Conservation (phyloP, 2,329 filamentous ascomycete genomes). For the Elsinoe australis region DNA sequence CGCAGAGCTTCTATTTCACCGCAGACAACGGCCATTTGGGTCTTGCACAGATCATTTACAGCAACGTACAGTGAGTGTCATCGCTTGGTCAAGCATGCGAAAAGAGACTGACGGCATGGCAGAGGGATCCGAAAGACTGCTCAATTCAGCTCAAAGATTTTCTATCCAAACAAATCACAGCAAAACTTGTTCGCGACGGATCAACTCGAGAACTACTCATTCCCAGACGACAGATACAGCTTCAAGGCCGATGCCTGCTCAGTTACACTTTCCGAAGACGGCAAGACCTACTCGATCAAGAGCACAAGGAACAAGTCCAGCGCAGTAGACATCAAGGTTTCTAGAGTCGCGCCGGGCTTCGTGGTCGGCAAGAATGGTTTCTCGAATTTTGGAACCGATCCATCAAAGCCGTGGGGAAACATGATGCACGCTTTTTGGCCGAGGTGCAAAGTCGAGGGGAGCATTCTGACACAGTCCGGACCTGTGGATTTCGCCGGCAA, state of each 20-base stretch:
- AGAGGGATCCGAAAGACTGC: conserved; percentile 84
- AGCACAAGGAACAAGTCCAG: conserved; percentile 73
- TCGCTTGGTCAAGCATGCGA: too few relatives aligned
- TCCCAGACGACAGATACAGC: conserved; percentile 72
- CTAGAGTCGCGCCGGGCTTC: conserved; percentile 69
- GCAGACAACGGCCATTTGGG: conserved; percentile 68
- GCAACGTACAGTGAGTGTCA: conserved; percentile 83
- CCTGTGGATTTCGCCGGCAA: conserved; percentile 73
- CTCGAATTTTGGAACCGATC: conserved; percentile 79
- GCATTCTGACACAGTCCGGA: conserved; percentile 73
- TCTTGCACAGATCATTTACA: conserved; percentile 91
- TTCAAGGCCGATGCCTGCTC: conserved; percentile 85
- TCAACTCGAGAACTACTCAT: conserved; percentile 67
- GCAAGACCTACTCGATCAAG: conserved; percentile 78
- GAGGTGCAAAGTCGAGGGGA: conserved; percentile 71
- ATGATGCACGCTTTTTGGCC: conserved; percentile 97
- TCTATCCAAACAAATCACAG: conserved; percentile 61
- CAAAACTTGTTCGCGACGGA: conserved; percentile 78
- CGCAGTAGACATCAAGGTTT: conserved; percentile 80
- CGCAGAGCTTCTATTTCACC: conserved; percentile 86
- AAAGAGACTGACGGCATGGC: conserved; percentile 22
- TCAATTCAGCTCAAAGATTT: conserved; percentile 93
- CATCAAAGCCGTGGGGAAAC: conserved; percentile 75
- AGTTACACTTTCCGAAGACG: conserved; percentile 77
- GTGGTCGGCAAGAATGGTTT: conserved; percentile 77